Base-by-base conservation (phyloP, 805 yeast genomes). In the Myxozyma kluyveri region DNA sequence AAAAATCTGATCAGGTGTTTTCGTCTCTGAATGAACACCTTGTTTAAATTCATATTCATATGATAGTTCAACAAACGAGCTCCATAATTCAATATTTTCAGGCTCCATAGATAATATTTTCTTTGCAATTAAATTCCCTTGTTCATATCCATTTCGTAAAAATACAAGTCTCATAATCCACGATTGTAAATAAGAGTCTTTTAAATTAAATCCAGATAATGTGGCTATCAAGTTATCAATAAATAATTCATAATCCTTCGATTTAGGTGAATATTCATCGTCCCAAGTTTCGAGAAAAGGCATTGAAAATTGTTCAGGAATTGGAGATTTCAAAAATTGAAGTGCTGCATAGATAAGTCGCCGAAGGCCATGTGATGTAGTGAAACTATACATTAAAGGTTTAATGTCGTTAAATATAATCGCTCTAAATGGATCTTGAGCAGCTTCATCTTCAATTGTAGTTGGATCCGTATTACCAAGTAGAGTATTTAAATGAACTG, bases 371-470 rank as follows among this genome's bases (percentile, higher is more conserved):
- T 33, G 38, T 1, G 21, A 17, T 1, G 48, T 24, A 3, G 29
- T 9, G 7, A 61, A 49, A 3, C n/a, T 19, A 12, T 47, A 39
- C 47, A 63, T 19, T 23, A 49, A 51, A 6, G 50, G 54, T 19
- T 21, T 36, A 14, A 63, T 52, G 35, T 63, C 67, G 10, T 44
- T 50, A 26, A 52, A 61, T 17, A 62, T 29, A 2, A 59, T 56
- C 2, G 59, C 47, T 12, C 54, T 33, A 43, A 49, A 59, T 1
- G 59, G 54, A 38, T 61, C 65, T 5, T 26, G 44, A 10, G 18
- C 35, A 9, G 32, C 45, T 14, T 7, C 19, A 39, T 39, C 23
- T 7, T n/a, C 14, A 5, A 7, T 29, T 6, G 14, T 5, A 10
- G 4, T 21, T 7, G 21, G 21, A 45, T 23, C 18, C n/a, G n/a